These are phyloP conservation scores for Boletus rubescentipes DNA, from an alignment of 768 basidiomycete species.

Conservation along the genomic window DNA sequence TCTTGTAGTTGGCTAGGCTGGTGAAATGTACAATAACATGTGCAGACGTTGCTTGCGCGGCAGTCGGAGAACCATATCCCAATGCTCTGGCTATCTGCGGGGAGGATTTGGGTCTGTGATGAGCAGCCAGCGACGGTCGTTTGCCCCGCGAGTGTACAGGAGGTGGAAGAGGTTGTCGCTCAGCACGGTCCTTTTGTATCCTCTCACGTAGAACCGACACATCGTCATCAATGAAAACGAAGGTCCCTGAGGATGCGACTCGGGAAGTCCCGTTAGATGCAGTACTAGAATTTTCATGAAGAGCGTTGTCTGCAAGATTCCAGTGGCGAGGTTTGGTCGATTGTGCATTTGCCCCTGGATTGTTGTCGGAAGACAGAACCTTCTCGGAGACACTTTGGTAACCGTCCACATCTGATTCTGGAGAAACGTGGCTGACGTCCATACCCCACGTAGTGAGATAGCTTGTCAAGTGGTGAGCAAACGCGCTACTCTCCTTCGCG, in stretches of 20 bases:
- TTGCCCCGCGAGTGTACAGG: conserved; percentile 47
- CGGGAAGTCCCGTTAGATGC: conserved; percentile 26
- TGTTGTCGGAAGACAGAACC: conserved; percentile 8
- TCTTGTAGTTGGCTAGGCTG: conserved; percentile 84
- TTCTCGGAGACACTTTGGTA: conserved; percentile 20
- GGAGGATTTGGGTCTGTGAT: conserved; percentile 78
- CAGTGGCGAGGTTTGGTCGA: conserved; percentile 25
- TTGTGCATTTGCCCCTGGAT: conserved; percentile 1
- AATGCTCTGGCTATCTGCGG: conserved; percentile 69
- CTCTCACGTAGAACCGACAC: conserved; percentile 75
- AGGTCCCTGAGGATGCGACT: conserved; percentile 41
- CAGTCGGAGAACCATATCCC: conserved; percentile 35
- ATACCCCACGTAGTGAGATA: conserved; percentile 95
- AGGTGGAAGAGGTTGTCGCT: conserved; percentile 40
- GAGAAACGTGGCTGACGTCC: conserved; percentile 81
- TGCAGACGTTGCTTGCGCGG: conserved; percentile 33
- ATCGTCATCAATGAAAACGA: conserved; percentile 94
- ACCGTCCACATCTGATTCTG: conserved; percentile 54
- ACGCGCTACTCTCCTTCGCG: conserved; percentile 82
- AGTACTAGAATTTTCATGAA: conserved; percentile 21
- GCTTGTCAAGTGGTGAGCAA: conserved; percentile 89
- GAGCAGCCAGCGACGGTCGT: conserved; percentile 63
- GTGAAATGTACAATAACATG: conserved; percentile 81
- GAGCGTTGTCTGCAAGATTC: conserved; percentile 13
- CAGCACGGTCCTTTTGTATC: conserved; percentile 63